Percentiles rank a stretch among this genome's conserved stretches.
These are phyloP conservation scores for Cercospora sp. DNA, from an alignment of 2,329 filamentous ascomycete species.

Conservation along the genomic window DNA sequence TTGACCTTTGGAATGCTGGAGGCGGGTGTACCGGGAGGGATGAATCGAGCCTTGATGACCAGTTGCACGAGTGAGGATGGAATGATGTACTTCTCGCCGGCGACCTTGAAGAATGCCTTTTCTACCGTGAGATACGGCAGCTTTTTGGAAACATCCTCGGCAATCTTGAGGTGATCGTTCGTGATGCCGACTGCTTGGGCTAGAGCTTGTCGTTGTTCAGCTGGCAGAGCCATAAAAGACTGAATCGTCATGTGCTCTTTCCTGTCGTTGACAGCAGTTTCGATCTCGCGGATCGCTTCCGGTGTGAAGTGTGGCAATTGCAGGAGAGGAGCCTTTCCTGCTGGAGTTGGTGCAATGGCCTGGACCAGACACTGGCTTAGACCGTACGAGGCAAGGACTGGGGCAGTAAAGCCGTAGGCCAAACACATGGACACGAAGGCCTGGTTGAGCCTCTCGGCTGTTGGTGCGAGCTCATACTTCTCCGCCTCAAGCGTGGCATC, in stretches of 20 bases:
- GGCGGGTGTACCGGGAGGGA: constrained; percentile 73
- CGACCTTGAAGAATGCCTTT: constrained; percentile 97
- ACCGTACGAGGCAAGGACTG: constrained; percentile 78
- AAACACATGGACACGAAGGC: constrained; percentile 85
- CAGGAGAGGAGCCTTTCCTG: constrained; percentile 63
- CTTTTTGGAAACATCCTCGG: constrained; percentile 75
- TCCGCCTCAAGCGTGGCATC: constrained; percentile 75
- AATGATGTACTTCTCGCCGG: constrained; percentile 89
- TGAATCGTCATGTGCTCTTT: constrained; percentile 76
- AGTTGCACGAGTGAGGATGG: constrained; percentile 90
- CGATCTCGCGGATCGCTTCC: constrained; percentile 61
- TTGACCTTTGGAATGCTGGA: constrained; percentile 72
- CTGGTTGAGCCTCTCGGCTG: constrained; percentile 80
- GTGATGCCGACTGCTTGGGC: constrained; percentile 71
- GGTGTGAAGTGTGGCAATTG: constrained; percentile 87
- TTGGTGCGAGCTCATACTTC: constrained; percentile 86
- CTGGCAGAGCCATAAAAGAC: constrained; percentile 82
- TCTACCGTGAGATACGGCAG: constrained; percentile 81
- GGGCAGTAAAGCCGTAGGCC: constrained; percentile 79
- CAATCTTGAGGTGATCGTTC: constrained; percentile 73
- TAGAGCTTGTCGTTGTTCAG: constrained; percentile 70
- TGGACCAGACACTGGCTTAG: constrained; percentile 87
- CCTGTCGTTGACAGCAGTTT: constrained; percentile 53
- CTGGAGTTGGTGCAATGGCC: constrained; percentile 77
- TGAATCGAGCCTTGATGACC: constrained; percentile 90